Evolutionary conservation across 352 stramenopile species (phyloP), one percentile per base, ranked within the genome.

Genomic region (Phytophthora cryptogea): DNA sequence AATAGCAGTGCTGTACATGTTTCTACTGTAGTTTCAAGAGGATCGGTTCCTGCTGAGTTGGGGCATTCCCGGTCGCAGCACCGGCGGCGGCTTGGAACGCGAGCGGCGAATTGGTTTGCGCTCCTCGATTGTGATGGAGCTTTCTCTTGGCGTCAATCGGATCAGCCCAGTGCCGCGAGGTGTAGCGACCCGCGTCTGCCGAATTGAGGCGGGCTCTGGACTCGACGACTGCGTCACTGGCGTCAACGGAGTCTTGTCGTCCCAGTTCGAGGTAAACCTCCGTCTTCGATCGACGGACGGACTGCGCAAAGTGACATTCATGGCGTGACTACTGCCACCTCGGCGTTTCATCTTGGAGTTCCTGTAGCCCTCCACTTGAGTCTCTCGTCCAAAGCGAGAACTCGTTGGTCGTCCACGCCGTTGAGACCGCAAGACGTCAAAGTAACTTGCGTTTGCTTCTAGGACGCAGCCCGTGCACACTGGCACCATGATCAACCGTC

Each of bases 381-480:
- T 49, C n/a, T 60, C 45, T 14, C 42, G 28, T 14, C 28, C 36
- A 31, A 49, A 31, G 23, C 40, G 30, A 20, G 56, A 53, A 16
- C 56, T 66, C 39, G 17, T 62, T 2, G 44, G 3, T 5, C 54
- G 40, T 20, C 32, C 28, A 14, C 37, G 55, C 14, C 35, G 49
- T 10, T 70, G 55, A 17, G 55, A 37, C 8, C 56, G 63, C 10
- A 54, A 20, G 5, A 66, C 26, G 7, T 66, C 48, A 14, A 66
- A 66, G 48, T 59, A 59, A 35, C 70, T 65, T 10, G 58, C 61
- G 50, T 79, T 79, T 2, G 73, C 73, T 3, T 68, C 59, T 11
- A 67, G 32, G 31, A 79, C 65, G 54, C 73, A 82, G 8, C 66
- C 62, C 37, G 55, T 79, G 44, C 73, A 82, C 8, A 70, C 57